Evolutionary conservation across 116 monocot genomes (phyloP), one percentile per base, ranked within the genome.

Genomic region (Iris pallida): DNA sequence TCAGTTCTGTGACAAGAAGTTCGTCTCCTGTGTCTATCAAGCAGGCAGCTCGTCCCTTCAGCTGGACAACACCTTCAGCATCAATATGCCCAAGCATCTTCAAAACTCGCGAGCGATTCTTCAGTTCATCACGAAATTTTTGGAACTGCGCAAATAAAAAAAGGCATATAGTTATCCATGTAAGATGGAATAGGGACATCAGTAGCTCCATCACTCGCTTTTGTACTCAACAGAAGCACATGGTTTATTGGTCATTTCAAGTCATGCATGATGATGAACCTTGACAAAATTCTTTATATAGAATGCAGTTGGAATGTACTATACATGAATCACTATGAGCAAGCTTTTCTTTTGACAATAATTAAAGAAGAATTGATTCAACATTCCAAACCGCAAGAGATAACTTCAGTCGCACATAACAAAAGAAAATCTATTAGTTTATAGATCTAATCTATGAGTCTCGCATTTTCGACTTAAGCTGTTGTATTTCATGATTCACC

Each of bases 11-110:
- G 41, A 99, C 86, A 69, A 99, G 99, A 70, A 99, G 87, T 72
- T 99, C 99, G 70, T 99, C 99, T 10, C 94, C 99, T 20, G 99
- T 99, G 68, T 99, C 99, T 59, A 99, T 90, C 75, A 99, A 76
- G 69, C 99, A 99, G 55, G 94, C 99, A 78, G 99, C 99, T 40
- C 94, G 90, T 4, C 99, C 99, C 65, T 99, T 99, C 17, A 99
- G 45, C 66, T 84, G 88, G 59, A 99, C 84, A 63, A 99, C 94
- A 76, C 93, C 88, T 80, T 99, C 99, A 75, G 90, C 85, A 81
- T 99, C 86, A 69, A 93, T 90, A 73, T 99, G 99, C 40, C 99
- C 99, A 73, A 99, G 90, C 81, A 88, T 93, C 79, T 88, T 99
- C 43, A 99, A 55, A 68, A 99, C 99, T 7, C 94, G 78, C 13